A percentile compares a stretch with the other conserved stretches of the same genome.
These are phyloP conservation scores for Shiraia sp. DNA, from an alignment of 2,329 filamentous ascomycete species.

Conservation along the genomic window DNA sequence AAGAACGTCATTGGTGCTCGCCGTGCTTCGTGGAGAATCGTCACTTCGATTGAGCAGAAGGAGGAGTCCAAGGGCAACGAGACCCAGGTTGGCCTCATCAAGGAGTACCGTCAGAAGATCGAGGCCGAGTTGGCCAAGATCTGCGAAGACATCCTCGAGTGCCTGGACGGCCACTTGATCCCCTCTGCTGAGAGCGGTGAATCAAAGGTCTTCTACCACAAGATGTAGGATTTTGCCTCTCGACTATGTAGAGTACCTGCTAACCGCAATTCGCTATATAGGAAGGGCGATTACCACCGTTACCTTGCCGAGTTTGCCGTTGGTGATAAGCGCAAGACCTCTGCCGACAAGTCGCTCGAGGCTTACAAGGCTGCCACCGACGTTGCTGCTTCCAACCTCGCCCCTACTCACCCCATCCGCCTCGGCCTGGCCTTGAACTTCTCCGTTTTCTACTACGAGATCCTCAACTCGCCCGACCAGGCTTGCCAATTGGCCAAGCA, in stretches of 20 bases:
- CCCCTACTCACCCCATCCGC: constrained; percentile 90
- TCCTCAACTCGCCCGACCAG: constrained; percentile 96
- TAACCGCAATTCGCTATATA: constrained; percentile 48
- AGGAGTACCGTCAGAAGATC: constrained; percentile 99
- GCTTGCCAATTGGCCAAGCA: constrained; percentile 97
- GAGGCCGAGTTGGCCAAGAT: constrained; percentile 96
- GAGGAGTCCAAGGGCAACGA: constrained; percentile 99
- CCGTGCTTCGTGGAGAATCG: constrained; percentile 97
- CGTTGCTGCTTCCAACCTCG: constrained; percentile 84
- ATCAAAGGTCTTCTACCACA: constrained; percentile 99
- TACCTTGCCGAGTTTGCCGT: constrained; percentile 97
- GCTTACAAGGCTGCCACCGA: constrained; percentile 95
- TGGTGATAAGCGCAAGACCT: constrained; percentile 92
- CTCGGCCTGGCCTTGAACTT: constrained; percentile 93
- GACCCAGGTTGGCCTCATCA: constrained; percentile 86
- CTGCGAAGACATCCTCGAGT: constrained; percentile 95
- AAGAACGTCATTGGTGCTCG: constrained; percentile 98
- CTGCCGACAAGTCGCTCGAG: constrained; percentile 91
- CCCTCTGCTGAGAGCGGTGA: constrained; percentile 92
- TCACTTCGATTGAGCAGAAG: constrained; percentile 98
- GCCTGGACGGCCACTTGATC: constrained; percentile 92
- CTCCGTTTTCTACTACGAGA: constrained; percentile 99
- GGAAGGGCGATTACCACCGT: constrained; percentile 99
- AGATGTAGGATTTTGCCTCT: constrained; percentile 71
- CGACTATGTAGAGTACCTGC: constrained; percentile 1